Conservation (phyloP, 1,284 basidiomycete species). For the Ustilago tritici region DNA sequence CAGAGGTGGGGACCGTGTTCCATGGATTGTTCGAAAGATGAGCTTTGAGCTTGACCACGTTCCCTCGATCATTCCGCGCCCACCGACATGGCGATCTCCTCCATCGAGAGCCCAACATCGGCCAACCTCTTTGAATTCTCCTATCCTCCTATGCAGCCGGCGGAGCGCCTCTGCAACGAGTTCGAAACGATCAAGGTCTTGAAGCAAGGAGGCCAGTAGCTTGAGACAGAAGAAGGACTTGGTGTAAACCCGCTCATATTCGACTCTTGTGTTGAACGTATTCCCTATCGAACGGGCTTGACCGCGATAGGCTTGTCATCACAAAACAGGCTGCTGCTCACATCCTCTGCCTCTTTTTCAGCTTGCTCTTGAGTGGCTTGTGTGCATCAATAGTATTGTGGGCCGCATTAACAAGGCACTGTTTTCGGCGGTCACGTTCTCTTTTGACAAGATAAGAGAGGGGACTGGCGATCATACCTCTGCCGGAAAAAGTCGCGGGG, state of each 20-base stretch:
- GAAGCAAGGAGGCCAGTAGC: background rate
- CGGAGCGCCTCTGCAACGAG: background rate
- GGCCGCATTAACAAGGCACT: background rate
- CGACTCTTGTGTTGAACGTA: too few relatives aligned
- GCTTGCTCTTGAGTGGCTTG: background rate
- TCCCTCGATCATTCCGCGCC: slow-evolving; percentile 18
- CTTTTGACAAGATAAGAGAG: background rate
- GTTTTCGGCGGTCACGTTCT: slow-evolving; percentile 26
- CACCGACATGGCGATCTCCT: background rate
- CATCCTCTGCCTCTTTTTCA: background rate
- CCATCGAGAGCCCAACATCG: background rate
- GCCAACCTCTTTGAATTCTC: slow-evolving; percentile 2
- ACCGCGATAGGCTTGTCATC: too few relatives aligned
- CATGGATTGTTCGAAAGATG: background rate
- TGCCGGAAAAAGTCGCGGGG: slow-evolving; percentile 1
- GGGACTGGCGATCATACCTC: background rate
- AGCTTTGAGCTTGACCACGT: slow-evolving; percentile 24
- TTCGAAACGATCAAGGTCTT: background rate
- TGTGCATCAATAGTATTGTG: background rate
- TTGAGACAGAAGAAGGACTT: too few relatives aligned
- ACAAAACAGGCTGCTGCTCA: background rate
- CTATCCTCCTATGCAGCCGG: slow-evolving; percentile 10
- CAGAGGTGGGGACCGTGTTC: background rate
- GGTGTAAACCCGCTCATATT: too few relatives aligned
- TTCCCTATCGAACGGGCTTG: too few relatives aligned